phyloP scores from a whole-genome alignment of 495 filamentous ascomycete genomes.

The Cryomyces minteri region DNA sequence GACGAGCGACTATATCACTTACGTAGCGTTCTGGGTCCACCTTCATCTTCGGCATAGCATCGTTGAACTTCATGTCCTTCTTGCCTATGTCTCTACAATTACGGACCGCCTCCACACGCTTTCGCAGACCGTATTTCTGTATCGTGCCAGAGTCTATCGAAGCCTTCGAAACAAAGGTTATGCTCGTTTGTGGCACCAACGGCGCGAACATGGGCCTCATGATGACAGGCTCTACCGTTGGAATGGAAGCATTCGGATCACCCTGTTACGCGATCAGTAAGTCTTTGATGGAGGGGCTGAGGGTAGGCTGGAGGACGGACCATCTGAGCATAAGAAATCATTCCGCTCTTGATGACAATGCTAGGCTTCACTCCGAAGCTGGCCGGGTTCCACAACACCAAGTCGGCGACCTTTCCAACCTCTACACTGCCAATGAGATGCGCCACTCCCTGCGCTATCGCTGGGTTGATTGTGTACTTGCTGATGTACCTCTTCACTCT shows the following conservation, averaged over 20 bases:
- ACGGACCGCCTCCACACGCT: conserved; percentile 65
- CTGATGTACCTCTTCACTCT: conserved; percentile 84
- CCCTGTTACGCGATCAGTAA: conserved; percentile 30
- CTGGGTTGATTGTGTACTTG: conserved; percentile 97
- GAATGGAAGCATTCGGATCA: conserved; percentile 86
- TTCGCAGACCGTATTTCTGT: conserved; percentile 54
- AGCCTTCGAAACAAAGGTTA: conserved; percentile 70
- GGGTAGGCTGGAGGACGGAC: conserved; percentile 24
- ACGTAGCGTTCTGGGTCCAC: conserved; percentile 86
- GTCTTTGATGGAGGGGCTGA: neutral
- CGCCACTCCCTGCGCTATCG: conserved; percentile 80
- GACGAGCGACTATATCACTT: conserved; percentile 11
- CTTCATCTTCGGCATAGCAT: conserved; percentile 72
- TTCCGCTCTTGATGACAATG: conserved; percentile 73
- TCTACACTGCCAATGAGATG: conserved; percentile 82
- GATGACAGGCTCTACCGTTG: conserved; percentile 74
- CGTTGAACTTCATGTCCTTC: conserved; percentile 88
- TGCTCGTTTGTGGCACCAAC: conserved; percentile 48
- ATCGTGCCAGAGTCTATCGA: conserved; percentile 46
- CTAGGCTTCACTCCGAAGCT: conserved; percentile 81
- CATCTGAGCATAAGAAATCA: conserved; percentile 79
- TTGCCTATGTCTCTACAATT: conserved; percentile 69
- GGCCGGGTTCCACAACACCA: conserved; percentile 75
- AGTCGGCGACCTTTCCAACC: conserved; percentile 77
- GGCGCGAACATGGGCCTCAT: conserved; percentile 76